Base-by-base conservation (phyloP, 108 stramenopile species). In the Schizochytrium sp. region DNA sequence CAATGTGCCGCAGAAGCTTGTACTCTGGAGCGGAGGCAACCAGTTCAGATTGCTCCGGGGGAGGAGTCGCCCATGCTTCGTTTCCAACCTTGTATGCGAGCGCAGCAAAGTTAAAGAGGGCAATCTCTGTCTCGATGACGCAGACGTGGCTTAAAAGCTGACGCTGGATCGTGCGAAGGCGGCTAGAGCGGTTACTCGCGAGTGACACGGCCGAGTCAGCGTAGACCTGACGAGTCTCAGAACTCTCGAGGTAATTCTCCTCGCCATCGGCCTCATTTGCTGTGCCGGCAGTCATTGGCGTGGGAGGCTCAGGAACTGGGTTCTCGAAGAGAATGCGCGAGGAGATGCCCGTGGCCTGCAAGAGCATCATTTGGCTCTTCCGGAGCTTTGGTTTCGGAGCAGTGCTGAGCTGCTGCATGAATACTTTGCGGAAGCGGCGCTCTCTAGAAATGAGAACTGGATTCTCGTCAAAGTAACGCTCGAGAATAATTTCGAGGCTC, bases 391-490 rank as follows among this genome's bases (percentile, higher is more conserved):
- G 10, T 8, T 8, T 12, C 0, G 63, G 34, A 8, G 8, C 12
- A 8, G 14, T 1, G 8, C 10, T 18, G 63, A 23, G 0, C 63
- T 69, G 63, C 41, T 69, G 14, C 10, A 69, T 12, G 41, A 69
- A 69, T 23, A 69, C 18, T 18, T 18, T 69, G 25, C 63, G 63
- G 25, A 69, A 69, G 14, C 63, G 63, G 41, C 23, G 45, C 23
- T 83, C 76, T 12, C 18, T 21, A 34, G 76, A 83, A 21, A 83
- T 83, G 5, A 83, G 51, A 12, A 83, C 76, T 8, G 76, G 76
- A 23, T 83, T 83, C 76, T 83, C 76, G 28, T 83, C 76, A 53
- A 83, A 83, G 28, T 83, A 83, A 14, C 48, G 45, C 76, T 83
- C 51, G 19, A 83, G 51, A 83, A 83, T 83, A 8, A 45, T 83